phyloP scores from a whole-genome alignment of 148 eudicot genomes.

The Diospyros lotus region DNA sequence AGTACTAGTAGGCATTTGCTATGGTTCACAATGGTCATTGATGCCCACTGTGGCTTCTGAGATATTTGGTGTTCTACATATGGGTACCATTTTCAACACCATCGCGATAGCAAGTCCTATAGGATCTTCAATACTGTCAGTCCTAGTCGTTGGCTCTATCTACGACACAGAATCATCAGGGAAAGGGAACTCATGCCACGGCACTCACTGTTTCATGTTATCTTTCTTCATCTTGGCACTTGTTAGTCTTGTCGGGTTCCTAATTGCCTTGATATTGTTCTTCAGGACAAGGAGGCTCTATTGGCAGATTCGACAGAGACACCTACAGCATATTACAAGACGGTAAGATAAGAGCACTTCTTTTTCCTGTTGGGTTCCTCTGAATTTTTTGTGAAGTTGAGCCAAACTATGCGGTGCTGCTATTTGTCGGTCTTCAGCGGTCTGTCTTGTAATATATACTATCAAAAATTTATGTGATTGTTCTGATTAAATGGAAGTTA shows the following conservation, averaged over 20 bases:
- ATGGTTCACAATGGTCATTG: slow-evolving; percentile 85
- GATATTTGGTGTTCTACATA: slow-evolving; percentile 68
- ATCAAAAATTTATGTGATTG: not conserved
- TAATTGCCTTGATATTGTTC: slow-evolving; percentile 48
- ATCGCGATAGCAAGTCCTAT: slow-evolving; percentile 79
- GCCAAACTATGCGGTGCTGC: not conserved
- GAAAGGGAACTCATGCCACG: slow-evolving; percentile 47
- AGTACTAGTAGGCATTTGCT: slow-evolving; percentile 73
- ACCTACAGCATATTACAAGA: slow-evolving; percentile 25
- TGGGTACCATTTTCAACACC: slow-evolving; percentile 91
- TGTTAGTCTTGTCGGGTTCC: slow-evolving; percentile 53
- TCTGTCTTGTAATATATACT: not conserved
- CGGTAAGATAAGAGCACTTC: slow-evolving; percentile 6
- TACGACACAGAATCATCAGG: slow-evolving; percentile 63
- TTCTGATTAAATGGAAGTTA: not conserved
- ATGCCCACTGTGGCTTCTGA: slow-evolving; percentile 88
- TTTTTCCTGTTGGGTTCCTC: not conserved
- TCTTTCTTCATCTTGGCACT: slow-evolving; percentile 62
- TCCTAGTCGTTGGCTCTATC: slow-evolving; percentile 66
- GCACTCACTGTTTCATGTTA: slow-evolving; percentile 70
- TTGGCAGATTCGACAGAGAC: slow-evolving; percentile 36
- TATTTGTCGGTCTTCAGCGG: not conserved
- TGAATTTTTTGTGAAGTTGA: not conserved
- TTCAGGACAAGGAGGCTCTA: slow-evolving; percentile 68
- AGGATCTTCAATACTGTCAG: slow-evolving; percentile 74